Evolutionary conservation across 116 monocot species (phyloP), one percentile per base, ranked within the genome.

Genomic region (Iris pallida): DNA sequence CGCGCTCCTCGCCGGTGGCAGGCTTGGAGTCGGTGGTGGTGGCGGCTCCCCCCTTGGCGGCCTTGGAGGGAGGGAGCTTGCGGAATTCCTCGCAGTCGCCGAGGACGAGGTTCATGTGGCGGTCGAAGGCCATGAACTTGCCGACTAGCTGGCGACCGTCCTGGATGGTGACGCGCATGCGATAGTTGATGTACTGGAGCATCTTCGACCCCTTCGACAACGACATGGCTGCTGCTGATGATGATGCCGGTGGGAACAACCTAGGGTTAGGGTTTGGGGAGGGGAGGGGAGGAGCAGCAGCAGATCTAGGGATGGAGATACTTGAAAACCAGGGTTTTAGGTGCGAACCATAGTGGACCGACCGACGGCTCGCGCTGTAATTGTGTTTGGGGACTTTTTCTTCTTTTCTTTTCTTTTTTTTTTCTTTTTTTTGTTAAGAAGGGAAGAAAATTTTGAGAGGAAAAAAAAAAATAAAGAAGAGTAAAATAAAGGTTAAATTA

Each of bases 121-220:
- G 92, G 64, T 97, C 97, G 83, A 97, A 97, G 68, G 97, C 97
- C 90, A 92, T 97, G 92, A 92, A 97, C 87, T 92, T 92, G 14
- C 97, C 90, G 4, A 92, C 90, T 20, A 97, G 81, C 75, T 92
- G 92, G 11, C 97, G 87, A 4, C 97, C 90, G 58, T 98, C 97
- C 67, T 92, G 90, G 83, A 98, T 90, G 16, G 97, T 98, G 20
- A 98, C 90, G 17, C 92, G 87, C 93, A 98, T 98, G 47, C 97
- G 76, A 83, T 98, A 98, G 83, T 98, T 98, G 59, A 98, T 90
- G 88, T 85, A 93, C 57, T 92, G 92, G 9, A 97, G 90, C 97
- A 98, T 98, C 88, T 98, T 98, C 4, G 97, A 93, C 1, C 97
- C 93, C 80, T 93, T 98, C 30, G 97, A 90, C 80, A 87, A 81